Percentiles rank a stretch among this genome's conserved stretches.
Conservation (phyloP, 2,329 filamentous ascomycete genomes). For the Nemania diffusa region DNA sequence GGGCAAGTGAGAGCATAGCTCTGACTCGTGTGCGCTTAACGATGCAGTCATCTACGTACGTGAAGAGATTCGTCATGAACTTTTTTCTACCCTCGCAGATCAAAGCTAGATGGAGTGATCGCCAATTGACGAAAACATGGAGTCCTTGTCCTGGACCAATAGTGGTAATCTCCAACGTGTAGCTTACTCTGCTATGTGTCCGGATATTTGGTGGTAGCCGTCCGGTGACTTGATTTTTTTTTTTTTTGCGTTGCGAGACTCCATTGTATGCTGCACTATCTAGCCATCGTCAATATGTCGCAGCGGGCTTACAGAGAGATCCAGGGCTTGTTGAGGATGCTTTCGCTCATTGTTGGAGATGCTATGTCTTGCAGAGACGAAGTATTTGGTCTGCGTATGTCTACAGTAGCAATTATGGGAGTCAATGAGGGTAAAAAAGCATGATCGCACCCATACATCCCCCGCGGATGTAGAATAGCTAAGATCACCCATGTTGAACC, state of each 20-base stretch:
- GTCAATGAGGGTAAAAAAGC: constrained; percentile 7
- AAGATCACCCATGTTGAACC: constrained; percentile 16
- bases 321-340: constrained; percentile 1
- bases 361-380: constrained; percentile 12
- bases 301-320: constrained; percentile 10
- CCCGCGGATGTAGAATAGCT: constrained; percentile 15
- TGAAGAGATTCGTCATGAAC: not conserved
- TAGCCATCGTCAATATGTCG: not conserved
- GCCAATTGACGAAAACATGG: not conserved
- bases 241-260: not conserved
- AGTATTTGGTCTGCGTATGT: constrained; percentile 6
- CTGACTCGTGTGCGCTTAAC: not conserved
- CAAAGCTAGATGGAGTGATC: not conserved
- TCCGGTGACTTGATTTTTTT: not conserved
- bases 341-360: not conserved
- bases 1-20: not conserved
- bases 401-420: constrained; percentile 2
- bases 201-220: not conserved
- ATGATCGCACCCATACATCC: constrained; percentile 8
- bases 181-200: not conserved
- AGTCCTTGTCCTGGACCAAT: not conserved
- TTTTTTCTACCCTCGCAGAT: not conserved
- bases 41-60: not conserved
- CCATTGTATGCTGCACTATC: not conserved
- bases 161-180: not conserved